Evolutionary conservation across 768 basidiomycete genomes (phyloP).

Genomic region (Lactifluus rugatus): DNA sequence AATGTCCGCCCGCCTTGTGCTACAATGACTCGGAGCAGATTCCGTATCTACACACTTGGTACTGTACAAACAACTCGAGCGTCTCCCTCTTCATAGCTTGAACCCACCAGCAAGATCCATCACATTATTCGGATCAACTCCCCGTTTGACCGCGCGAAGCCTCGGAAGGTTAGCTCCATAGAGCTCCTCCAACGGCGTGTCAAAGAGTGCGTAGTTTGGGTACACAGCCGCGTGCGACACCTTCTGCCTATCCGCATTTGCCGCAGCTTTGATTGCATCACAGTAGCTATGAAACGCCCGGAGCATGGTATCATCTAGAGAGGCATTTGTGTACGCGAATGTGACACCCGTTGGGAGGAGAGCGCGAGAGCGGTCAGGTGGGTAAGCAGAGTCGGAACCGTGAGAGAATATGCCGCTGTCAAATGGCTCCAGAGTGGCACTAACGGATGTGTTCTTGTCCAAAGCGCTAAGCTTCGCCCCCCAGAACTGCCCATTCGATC

Average conservation of each 20-base stretch:
- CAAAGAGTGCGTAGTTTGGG: slow-evolving; percentile 16
- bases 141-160: neutral
- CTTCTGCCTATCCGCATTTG: slow-evolving; percentile 19
- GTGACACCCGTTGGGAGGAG: neutral
- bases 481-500: neutral
- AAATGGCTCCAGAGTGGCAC: neutral
- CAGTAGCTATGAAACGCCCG: slow-evolving; percentile 25
- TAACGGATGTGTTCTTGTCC: neutral
- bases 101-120: slow-evolving; percentile 22
- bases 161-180: slow-evolving; percentile 18
- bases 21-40: too few relatives aligned
- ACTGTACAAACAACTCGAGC: too few relatives aligned
- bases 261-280: neutral
- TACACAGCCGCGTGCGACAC: slow-evolving; percentile 11
- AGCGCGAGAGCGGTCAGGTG: slow-evolving; percentile 6
- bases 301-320: slow-evolving; percentile 33
- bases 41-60: too few relatives aligned
- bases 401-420: slow-evolving; percentile 1
- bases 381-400: slow-evolving; percentile 12
- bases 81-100: slow-evolving; percentile 4
- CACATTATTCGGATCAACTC: slow-evolving; percentile 18
- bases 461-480: neutral
- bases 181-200: slow-evolving; percentile 10
- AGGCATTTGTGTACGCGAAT: slow-evolving; percentile 6
- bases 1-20: too few relatives aligned